phyloP scores from a whole-genome alignment of 2,329 filamentous ascomycete genomes.

The Atkinsonella hypoxylon region DNA sequence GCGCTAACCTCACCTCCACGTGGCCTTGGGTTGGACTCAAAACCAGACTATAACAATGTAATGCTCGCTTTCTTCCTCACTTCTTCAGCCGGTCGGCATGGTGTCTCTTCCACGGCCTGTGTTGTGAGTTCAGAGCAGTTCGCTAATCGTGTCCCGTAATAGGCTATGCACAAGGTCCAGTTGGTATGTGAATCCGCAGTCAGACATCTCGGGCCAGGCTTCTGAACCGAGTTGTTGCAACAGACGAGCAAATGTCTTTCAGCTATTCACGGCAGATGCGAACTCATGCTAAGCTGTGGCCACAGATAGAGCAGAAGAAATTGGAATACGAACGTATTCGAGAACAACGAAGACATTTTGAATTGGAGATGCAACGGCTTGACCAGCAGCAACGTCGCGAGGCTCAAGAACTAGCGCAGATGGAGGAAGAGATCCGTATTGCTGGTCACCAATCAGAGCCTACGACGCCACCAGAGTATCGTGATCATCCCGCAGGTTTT shows the following conservation, averaged over 20 bases:
- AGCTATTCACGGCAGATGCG: not conserved
- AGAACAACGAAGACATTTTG: slow-evolving; percentile 79
- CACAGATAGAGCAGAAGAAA: slow-evolving; percentile 84
- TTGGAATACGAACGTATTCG: slow-evolving; percentile 83
- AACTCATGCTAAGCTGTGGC: not conserved
- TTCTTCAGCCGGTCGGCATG: not conserved
- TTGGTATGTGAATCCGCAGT: slow-evolving; percentile 46
- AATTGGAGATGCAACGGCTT: slow-evolving; percentile 82
- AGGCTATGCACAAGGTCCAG: slow-evolving; percentile 63
- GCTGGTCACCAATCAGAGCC: slow-evolving; percentile 82
- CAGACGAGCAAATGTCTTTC: not conserved
- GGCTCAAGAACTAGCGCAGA: slow-evolving; percentile 71
- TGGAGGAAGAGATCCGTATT: slow-evolving; percentile 58
- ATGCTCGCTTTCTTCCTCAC: slow-evolving; percentile 10
- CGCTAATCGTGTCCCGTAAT: slow-evolving; percentile 1
- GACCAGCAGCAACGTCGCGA: slow-evolving; percentile 75
- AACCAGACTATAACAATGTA: slow-evolving; percentile 36
- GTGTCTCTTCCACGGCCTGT: not conserved
- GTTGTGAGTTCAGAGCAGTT: not conserved
- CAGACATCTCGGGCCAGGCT: not conserved
- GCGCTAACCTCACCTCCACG: slow-evolving; percentile 39
- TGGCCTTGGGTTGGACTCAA: slow-evolving; percentile 26
- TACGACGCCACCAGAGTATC: slow-evolving; percentile 89
- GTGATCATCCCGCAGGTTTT: slow-evolving; percentile 58
- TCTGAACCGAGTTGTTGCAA: not conserved